Evolutionary conservation across 1,284 basidiomycete species (phyloP).

Genomic region (Limonomyces culmigenus): DNA sequence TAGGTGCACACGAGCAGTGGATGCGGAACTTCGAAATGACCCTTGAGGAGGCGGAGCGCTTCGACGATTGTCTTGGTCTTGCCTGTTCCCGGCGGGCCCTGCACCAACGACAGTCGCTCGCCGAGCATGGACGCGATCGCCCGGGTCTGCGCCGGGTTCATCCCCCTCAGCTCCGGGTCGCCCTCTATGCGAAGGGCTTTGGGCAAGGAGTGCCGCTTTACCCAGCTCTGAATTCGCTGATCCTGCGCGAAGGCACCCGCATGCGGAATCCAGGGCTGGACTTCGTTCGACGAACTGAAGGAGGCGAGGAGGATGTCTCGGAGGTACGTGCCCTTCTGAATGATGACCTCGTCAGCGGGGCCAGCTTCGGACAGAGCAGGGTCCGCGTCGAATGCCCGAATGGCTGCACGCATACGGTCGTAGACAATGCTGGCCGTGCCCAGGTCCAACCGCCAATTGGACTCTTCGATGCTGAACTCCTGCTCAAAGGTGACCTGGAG

Average conservation of each 20-base stretch:
- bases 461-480: conserved; percentile 24
- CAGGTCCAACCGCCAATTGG: conserved; percentile 62
- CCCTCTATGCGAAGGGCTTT: conserved; percentile 60
- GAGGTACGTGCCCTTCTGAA: conserved; percentile 50
- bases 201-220: conserved; percentile 38
- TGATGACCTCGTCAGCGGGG: conserved; percentile 21
- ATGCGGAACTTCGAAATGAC: conserved; percentile 70
- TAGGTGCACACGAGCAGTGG: conserved; percentile 84
- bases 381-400: conserved; percentile 42
- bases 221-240: conserved; percentile 64
- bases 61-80: conserved; percentile 90
- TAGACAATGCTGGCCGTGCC: conserved; percentile 51
- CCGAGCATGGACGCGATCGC: conserved; percentile 83
- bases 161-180: conserved; percentile 49
- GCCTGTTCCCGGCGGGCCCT: conserved; percentile 95
- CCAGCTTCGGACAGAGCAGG: conserved; percentile 14
- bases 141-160: conserved; percentile 69
- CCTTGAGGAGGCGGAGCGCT: conserved; percentile 70
- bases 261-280: conserved; percentile 1
- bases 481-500: conserved; percentile 42
- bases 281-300: conserved; percentile 18
- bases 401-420: conserved; percentile 54
- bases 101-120: conserved; percentile 65
- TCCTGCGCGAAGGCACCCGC: conserved; percentile 49
- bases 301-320: conserved; percentile 48